phyloP scores from a whole-genome alignment of 2,329 filamentous ascomycete genomes.

The Colletotrichum liriopes region DNA sequence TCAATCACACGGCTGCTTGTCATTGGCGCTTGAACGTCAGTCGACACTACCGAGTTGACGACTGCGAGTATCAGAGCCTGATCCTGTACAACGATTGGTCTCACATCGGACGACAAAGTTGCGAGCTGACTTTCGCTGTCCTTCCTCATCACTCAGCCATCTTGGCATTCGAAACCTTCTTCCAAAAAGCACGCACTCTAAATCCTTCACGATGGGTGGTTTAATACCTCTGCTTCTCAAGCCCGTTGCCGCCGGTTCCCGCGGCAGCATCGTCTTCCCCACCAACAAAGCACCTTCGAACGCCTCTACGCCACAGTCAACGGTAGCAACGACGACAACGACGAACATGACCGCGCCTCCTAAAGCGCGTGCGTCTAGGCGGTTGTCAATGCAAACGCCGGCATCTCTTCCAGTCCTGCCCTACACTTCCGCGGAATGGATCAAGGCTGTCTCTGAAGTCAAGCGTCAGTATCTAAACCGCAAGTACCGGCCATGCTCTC shows the following conservation, averaged over 20 bases:
- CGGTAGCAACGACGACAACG: slow-evolving; percentile 49
- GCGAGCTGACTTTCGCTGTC: slow-evolving; percentile 24
- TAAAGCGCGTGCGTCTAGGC: slow-evolving; percentile 46
- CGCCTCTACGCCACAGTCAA: slow-evolving; percentile 30
- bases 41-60: slow-evolving; percentile 14
- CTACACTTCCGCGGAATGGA: slow-evolving; percentile 66
- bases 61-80: not conserved
- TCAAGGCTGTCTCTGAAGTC: slow-evolving; percentile 64
- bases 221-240: slow-evolving; percentile 53
- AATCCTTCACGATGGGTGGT: slow-evolving; percentile 48
- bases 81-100: slow-evolving; percentile 23
- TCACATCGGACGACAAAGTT: slow-evolving; percentile 40
- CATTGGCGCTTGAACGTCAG: slow-evolving; percentile 12
- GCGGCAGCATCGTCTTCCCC: slow-evolving; percentile 44
- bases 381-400: slow-evolving; percentile 45
- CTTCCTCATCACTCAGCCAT: slow-evolving; percentile 15
- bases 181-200: slow-evolving; percentile 15
- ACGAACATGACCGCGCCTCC: slow-evolving; percentile 38
- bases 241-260: slow-evolving; percentile 42
- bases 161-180: not conserved
- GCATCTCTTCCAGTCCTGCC: slow-evolving; percentile 54
- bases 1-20: slow-evolving; percentile 7
- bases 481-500: slow-evolving; percentile 68
- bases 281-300: slow-evolving; percentile 29
- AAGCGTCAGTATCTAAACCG: slow-evolving; percentile 68